Evolutionary conservation across 1,284 basidiomycete species (phyloP), one percentile per base, ranked within the genome.

Genomic region (Trichosporon sp.): DNA sequence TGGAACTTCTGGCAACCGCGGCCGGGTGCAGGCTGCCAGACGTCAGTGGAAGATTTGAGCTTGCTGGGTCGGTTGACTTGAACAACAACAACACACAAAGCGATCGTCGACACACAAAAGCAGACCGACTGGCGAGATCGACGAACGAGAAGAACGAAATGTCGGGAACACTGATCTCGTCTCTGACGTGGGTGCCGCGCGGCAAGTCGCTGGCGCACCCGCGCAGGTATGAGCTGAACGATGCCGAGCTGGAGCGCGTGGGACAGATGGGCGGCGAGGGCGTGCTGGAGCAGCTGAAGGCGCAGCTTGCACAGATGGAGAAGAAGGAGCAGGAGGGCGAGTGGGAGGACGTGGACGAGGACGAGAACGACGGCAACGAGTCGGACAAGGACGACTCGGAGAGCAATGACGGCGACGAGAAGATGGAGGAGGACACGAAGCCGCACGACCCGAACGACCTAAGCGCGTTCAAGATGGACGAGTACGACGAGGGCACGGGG

Each of bases 391-490:
- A 66, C 40, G 77, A 74, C 23, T 75, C 64, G 9, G 78, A 75
- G 19, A 69, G 65, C 13, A 86, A 86, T 60, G 84, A 67, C 9
- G 69, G 88, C 56, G 69, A 69, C 21, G 67, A 72, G 4, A 61
- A 61, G 34, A 68, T 67, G 59, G 70, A 64, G 60, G 75, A 71
- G 58, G 74, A 61, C 21, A 49, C 67, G 5, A 76, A 76, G 64
- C 70, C 78, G 6, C 68, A 79, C 56, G 86, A 87, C 67, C 82
- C 84, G 2, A 88, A 93, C 69, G 93, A 94, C 78, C 81, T 99
- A n/a, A 86, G 89, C 0, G 83, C 92, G 68, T 99, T 97, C 81
- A 90, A 95, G 69, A 81, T 99, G 67, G 95, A 99, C 76, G 87
- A 90, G 49, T 99, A 99, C 74, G 96, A 96, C 75, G 84, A 97